Percentiles rank a stretch among this genome's conserved stretches.
phyloP scores from a whole-genome alignment of 1,139 yeast genomes.

The Debaryomyces subglobosus region DNA sequence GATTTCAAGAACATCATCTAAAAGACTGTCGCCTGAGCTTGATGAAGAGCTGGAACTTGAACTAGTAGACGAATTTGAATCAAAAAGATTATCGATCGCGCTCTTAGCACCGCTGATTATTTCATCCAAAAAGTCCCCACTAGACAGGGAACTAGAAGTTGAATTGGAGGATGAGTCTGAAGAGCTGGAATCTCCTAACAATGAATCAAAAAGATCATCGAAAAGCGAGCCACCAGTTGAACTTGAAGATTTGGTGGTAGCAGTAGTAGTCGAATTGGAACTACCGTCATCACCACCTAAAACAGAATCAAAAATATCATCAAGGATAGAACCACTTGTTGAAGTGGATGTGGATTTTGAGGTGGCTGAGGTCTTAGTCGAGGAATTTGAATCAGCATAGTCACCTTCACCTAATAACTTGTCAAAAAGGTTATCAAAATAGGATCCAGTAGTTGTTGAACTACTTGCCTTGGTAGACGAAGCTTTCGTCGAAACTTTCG shows the following conservation, averaged over 20 bases:
- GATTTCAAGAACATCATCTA: slow-evolving; percentile 16
- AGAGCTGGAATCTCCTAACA: slow-evolving; percentile 5
- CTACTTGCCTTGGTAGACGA: background rate
- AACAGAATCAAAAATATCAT: slow-evolving; percentile 15
- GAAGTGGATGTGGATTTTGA: slow-evolving; percentile 6
- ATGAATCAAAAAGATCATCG: slow-evolving; percentile 14
- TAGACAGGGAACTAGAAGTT: background rate
- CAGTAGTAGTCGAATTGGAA: slow-evolving; percentile 5
- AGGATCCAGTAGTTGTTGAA: slow-evolving; percentile 12
- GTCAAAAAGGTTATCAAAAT: slow-evolving; percentile 14
- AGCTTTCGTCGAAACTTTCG: background rate
- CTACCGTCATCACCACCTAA: background rate
- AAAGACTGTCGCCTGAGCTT: slow-evolving; percentile 11
- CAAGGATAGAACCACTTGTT: slow-evolving; percentile 14
- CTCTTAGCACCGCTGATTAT: slow-evolving; percentile 6
- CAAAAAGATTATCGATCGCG: slow-evolving; percentile 5
- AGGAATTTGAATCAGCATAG: slow-evolving; percentile 5
- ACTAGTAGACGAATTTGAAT: background rate
- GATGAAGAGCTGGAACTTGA: slow-evolving; percentile 4
- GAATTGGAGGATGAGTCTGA: background rate
- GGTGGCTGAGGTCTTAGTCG: slow-evolving; percentile 3
- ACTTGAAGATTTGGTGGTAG: slow-evolving; percentile 6
- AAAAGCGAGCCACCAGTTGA: slow-evolving; percentile 12
- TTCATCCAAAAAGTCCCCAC: slow-evolving; percentile 4
- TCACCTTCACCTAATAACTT: slow-evolving; percentile 5